Conservation (phyloP, 257 asterid species). For the Coffea canephora region DNA sequence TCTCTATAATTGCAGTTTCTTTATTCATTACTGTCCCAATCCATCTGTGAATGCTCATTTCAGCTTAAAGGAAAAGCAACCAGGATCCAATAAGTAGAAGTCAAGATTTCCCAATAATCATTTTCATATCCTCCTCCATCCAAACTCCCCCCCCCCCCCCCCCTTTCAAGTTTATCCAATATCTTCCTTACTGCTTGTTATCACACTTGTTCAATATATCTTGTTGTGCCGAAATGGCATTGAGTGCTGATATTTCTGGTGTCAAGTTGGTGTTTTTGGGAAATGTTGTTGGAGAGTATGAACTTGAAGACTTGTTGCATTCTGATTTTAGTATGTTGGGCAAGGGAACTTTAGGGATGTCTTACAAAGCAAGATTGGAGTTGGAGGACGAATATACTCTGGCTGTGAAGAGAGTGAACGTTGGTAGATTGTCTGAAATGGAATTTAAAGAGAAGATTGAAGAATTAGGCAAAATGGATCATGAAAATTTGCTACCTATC, state of each 20-base stretch:
- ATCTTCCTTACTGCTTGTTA: background rate
- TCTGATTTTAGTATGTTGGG: slow-evolving; percentile 16
- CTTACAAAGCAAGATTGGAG: slow-evolving; percentile 19
- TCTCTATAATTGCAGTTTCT: background rate
- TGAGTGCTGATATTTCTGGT: background rate
- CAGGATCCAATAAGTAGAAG: background rate
- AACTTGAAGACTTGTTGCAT: slow-evolving; percentile 21
- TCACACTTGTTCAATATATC: background rate
- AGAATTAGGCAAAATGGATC: slow-evolving; percentile 18
- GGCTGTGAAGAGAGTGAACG: slow-evolving; percentile 25
- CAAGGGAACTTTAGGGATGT: slow-evolving; percentile 22
- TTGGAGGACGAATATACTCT: background rate
- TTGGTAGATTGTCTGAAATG: slow-evolving; percentile 6
- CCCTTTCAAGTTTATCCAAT: too few relatives aligned
- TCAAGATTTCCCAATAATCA: background rate
- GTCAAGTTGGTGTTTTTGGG: slow-evolving; percentile 19
- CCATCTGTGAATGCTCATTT: background rate
- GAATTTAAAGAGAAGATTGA: slow-evolving; percentile 22
- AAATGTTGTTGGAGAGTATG: slow-evolving; percentile 15
- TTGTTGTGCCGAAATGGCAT: background rate
- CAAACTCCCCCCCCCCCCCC: background rate
- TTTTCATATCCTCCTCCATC: background rate
- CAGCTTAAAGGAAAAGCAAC: too few relatives aligned
- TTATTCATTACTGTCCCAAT: background rate
- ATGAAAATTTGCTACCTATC: slow-evolving; percentile 26